Percentiles rank a stretch among this genome's conserved stretches.
Evolutionary conservation across 176 grass and related monocot species (phyloP).

Genomic region (Cocos nucifera): DNA sequence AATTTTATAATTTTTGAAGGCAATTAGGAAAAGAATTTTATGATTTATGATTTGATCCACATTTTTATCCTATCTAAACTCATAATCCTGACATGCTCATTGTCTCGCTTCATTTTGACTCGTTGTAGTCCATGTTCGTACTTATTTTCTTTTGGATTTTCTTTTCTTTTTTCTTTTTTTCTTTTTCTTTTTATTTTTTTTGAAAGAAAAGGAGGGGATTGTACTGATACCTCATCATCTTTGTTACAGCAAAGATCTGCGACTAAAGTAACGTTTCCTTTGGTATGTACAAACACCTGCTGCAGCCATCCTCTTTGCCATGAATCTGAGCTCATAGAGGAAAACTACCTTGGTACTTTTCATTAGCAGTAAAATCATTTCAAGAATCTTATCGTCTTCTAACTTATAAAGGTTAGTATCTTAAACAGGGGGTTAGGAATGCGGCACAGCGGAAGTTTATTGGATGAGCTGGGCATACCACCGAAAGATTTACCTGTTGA

Average conservation of each 20-base stretch:
- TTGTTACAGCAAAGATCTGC: slow-evolving; percentile 75
- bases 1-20: too few relatives aligned
- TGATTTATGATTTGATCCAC: too few relatives aligned
- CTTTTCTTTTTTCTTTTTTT: too few relatives aligned
- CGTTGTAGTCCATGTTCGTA: too few relatives aligned
- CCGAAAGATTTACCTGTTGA: slow-evolving; percentile 70
- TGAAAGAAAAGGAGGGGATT: too few relatives aligned
- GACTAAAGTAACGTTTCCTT: slow-evolving; percentile 93
- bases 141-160: too few relatives aligned
- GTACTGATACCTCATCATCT: background rate
- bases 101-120: too few relatives aligned
- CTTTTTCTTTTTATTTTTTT: too few relatives aligned
- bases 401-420: background rate
- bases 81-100: too few relatives aligned
- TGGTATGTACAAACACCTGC: slow-evolving; percentile 96
- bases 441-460: slow-evolving; percentile 84
- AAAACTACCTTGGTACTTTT: slow-evolving; percentile 66
- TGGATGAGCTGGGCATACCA: slow-evolving; percentile 82
- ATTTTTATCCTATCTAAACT: too few relatives aligned
- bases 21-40: too few relatives aligned
- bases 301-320: slow-evolving; percentile 97
- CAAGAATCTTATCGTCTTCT: background rate
- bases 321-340: slow-evolving; percentile 87
- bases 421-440: slow-evolving; percentile 76
- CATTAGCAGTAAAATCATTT: background rate